A percentile compares a stretch with the other conserved stretches of the same genome.
Evolutionary conservation across 2,329 filamentous ascomycete genomes (phyloP).

Genomic region (Colletotrichum melonis): DNA sequence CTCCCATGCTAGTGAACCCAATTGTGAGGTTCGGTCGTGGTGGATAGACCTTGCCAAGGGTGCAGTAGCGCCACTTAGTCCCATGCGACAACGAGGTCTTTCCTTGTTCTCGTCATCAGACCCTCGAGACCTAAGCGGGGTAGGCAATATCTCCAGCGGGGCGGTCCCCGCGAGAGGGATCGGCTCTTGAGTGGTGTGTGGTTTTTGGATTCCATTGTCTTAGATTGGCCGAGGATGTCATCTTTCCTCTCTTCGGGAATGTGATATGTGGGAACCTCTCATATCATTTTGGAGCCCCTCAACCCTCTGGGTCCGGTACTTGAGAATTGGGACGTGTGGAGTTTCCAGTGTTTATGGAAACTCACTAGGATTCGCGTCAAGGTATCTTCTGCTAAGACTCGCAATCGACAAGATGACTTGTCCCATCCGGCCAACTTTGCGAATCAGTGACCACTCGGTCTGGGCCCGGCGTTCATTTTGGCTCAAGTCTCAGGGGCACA

Average conservation of each 20-base stretch:
- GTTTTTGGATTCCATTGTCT: constrained; percentile 3
- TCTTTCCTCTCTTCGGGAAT: neutral
- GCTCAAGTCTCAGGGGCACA: neutral
- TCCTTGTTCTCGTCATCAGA: constrained; percentile 27
- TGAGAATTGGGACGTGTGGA: neutral
- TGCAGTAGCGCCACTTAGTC: constrained; percentile 25
- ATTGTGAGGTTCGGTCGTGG: constrained; percentile 27
- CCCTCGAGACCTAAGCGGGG: constrained; percentile 22
- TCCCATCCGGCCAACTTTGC: neutral
- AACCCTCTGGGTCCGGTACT: neutral
- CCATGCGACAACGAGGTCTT: constrained; percentile 11
- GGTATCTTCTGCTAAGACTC: neutral
- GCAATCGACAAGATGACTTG: neutral
- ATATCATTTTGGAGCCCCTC: neutral
- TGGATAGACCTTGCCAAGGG: constrained; percentile 22
- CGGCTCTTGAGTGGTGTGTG: neutral
- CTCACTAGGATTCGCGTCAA: neutral
- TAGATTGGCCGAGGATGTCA: constrained; percentile 10
- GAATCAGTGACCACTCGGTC: constrained; percentile 2
- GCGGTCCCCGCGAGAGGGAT: neutral
- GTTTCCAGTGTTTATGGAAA: neutral
- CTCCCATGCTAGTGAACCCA: constrained; percentile 17
- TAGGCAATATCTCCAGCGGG: constrained; percentile 28
- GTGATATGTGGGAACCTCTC: constrained; percentile 1
- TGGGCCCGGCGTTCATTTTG: constrained; percentile 8